Base-by-base conservation (phyloP, 306 rosid genomes). In the Mucuna pruriens region DNA sequence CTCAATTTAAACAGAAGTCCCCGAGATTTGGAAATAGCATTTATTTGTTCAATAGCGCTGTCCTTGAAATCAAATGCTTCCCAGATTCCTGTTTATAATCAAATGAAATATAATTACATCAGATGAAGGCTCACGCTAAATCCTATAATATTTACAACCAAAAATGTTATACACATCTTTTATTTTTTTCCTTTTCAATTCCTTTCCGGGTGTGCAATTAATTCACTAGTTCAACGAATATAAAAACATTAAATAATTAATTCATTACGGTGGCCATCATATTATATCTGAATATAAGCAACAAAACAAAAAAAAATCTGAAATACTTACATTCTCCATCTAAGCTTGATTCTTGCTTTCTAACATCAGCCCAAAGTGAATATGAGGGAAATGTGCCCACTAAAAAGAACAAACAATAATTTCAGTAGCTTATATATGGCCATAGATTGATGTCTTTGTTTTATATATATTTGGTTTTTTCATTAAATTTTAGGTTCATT, bases 331-430 rank as follows among this genome's bases (percentile, higher is more conserved):
- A 76, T 86, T 92, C 54, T 93, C 93, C 85, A 86, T 81, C 88
- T 90, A 91, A 85, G 90, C 84, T 76, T 90, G 97, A 81, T 87
- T 89, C 87, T 88, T 91, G 85, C 86, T 87, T 85, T 95, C 97
- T 88, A 95, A 61, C 97, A 91, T 95, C 70, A 93, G 84, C 55
- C 97, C 99, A 77, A 95, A 95, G 85, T 93, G 97, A 83, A 95
- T 93, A 74, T 88, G 99, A 79, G 99, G 99, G 85, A 93, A 95
- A 75, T 95, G 97, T 74, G 99, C 99, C 99, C 99, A 95, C 99
- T 95, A 10, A 23, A 55, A 55, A 55, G 9, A 23, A 11, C 20
- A 55, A 20, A 55, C 4, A 55, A 2, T 7, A 2, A 54, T 55
- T 8, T 55, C 63, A 55, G 63, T 55, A 55, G 33, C 4, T 55